Conservation (phyloP, 2,329 filamentous ascomycete species). For the Rutstroemia sp. region DNA sequence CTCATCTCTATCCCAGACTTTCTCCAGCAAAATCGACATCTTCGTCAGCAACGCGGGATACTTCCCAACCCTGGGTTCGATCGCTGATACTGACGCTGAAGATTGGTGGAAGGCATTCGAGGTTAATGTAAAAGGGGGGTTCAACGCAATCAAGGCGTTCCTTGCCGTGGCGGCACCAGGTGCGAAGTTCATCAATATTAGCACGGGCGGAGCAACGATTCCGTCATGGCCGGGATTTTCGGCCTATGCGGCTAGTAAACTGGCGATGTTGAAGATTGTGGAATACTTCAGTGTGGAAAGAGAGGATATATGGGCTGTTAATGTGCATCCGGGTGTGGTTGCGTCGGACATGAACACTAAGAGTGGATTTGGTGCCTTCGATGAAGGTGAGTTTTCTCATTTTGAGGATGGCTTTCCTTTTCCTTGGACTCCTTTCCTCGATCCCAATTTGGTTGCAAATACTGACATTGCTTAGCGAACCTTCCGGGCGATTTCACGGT, state of each 20-base stretch:
- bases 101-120: conserved; percentile 30
- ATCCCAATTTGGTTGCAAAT: no score
- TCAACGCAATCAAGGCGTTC: conserved; percentile 30
- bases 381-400: neutral
- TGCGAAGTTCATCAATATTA: conserved; percentile 9
- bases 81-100: conserved; percentile 24
- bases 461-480: neutral
- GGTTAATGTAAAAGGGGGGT: conserved; percentile 29
- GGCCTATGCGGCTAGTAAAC: conserved; percentile 36
- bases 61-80: conserved; percentile 23
- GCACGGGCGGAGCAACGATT: neutral
- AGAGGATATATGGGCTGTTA: conserved; percentile 32
- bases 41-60: conserved; percentile 33
- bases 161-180: neutral
- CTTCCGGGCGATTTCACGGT: conserved; percentile 1
- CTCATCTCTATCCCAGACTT: neutral
- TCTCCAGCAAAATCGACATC: conserved; percentile 28
- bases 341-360: conserved; percentile 10
- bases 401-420: neutral
- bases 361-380: neutral
- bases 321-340: conserved; percentile 36
- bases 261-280: conserved; percentile 34
- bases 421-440: no score
- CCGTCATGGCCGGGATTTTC: conserved; percentile 27
- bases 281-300: conserved; percentile 37